Percentiles rank a stretch among this genome's conserved stretches.
Evolutionary conservation across 2,329 filamentous ascomycete genomes (phyloP).

Genomic region (Cladosporium sp.): DNA sequence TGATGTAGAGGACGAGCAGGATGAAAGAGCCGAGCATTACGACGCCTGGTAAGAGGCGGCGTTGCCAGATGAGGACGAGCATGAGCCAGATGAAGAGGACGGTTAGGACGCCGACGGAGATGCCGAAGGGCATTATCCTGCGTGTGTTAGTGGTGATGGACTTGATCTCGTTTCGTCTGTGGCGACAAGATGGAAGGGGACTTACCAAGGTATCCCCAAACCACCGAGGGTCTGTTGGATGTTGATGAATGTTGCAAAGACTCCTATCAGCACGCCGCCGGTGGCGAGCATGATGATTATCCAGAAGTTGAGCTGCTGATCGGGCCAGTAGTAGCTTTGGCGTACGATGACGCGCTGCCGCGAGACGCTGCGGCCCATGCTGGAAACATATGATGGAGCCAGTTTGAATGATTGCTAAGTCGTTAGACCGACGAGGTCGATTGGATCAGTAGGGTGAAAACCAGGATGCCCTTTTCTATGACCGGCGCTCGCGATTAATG

Average conservation of each 20-base stretch:
- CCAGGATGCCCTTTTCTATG: too few species aligned
- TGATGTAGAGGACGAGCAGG: conserved; percentile 58
- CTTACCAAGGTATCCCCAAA: conserved; percentile 58
- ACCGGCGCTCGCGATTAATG: not conserved
- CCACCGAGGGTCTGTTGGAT: conserved; percentile 53
- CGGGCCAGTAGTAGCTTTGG: conserved; percentile 60
- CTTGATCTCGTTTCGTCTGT: too few species aligned
- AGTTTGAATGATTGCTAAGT: not conserved
- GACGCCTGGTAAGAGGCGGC: conserved; percentile 54
- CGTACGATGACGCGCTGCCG: conserved; percentile 40
- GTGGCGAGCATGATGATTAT: conserved; percentile 58
- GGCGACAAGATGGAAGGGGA: conserved; percentile 9
- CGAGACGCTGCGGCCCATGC: conserved; percentile 26
- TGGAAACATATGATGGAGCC: conserved; percentile 15
- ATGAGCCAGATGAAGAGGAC: conserved; percentile 57
- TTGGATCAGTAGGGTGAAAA: not conserved
- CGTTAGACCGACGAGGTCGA: not conserved
- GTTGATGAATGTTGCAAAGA: conserved; percentile 57
- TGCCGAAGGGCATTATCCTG: conserved; percentile 63
- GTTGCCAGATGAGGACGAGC: conserved; percentile 53
- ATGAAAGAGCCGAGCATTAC: conserved; percentile 60
- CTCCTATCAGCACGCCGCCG: conserved; percentile 54
- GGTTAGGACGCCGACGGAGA: conserved; percentile 53
- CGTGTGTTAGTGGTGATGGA: not conserved
- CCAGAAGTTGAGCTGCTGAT: conserved; percentile 62